Conservation (phyloP, 73 alveolate species). For the Paramecium sonneborni region DNA sequence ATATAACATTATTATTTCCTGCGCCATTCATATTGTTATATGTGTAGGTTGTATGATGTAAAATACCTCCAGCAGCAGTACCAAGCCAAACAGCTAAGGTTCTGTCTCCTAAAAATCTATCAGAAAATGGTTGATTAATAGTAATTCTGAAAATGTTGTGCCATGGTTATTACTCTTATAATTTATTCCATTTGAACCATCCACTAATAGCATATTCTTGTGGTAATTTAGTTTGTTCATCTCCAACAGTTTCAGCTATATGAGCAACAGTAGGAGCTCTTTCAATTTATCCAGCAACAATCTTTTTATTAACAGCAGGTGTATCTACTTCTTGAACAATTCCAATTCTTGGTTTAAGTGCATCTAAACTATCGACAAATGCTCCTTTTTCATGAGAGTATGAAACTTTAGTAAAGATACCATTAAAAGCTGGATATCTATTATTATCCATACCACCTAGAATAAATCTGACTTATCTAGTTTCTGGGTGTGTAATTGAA, state of each 20-base stretch:
- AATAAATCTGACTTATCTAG: not conserved
- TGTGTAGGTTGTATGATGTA: constrained; percentile 27
- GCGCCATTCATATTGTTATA: constrained; percentile 56
- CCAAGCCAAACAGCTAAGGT: constrained; percentile 47
- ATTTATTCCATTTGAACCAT: constrained; percentile 47
- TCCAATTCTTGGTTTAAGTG: not conserved
- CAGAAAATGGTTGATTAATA: constrained; percentile 45
- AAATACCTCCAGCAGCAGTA: constrained; percentile 1
- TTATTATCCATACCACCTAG: constrained; percentile 52
- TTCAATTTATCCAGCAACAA: constrained; percentile 3
- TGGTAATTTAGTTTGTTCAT: constrained; percentile 11
- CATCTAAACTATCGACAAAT: constrained; percentile 1
- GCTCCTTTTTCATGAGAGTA: constrained; percentile 43
- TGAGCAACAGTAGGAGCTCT: constrained; percentile 35
- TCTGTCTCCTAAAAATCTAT: constrained; percentile 40
- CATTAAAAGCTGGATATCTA: constrained; percentile 54
- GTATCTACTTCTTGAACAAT: not conserved
- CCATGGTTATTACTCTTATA: constrained; percentile 25
- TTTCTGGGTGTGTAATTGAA: not conserved
- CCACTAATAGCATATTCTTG: constrained; percentile 57
- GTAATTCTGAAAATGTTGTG: constrained; percentile 41
- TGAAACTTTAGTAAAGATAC: not conserved
- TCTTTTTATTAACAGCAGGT: not conserved
- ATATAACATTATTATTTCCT: constrained; percentile 1
- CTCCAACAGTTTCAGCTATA: not conserved